These are phyloP conservation scores for Xerocomus spinulosus DNA, from an alignment of 768 basidiomycete species.

Conservation along the genomic window DNA sequence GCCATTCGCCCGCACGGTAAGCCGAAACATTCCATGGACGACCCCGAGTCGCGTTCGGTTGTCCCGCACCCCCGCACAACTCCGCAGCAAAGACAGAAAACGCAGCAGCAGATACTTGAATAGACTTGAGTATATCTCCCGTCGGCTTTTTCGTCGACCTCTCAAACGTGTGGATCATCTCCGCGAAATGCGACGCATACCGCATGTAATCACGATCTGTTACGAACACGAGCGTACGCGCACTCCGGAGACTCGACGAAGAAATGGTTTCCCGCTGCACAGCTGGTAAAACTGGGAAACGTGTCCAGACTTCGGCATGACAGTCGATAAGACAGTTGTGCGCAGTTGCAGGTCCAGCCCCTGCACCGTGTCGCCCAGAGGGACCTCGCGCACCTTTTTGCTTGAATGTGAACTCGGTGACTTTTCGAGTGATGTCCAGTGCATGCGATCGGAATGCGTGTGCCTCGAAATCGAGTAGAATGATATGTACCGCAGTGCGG, in stretches of 20 bases:
- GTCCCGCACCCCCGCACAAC: background rate
- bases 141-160: constrained; percentile 49
- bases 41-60: background rate
- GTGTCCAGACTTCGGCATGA: constrained; percentile 53
- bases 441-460: constrained; percentile 38
- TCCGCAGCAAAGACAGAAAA: constrained; percentile 27
- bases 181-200: constrained; percentile 41
- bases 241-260: constrained; percentile 29
- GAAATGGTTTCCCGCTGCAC: constrained; percentile 43
- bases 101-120: constrained; percentile 32
- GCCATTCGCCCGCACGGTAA: constrained; percentile 55
- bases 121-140: constrained; percentile 38
- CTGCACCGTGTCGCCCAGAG: constrained; percentile 7
- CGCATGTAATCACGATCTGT: constrained; percentile 33
- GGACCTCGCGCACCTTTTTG: constrained; percentile 32
- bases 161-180: constrained; percentile 46
- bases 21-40: constrained; percentile 31
- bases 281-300: constrained; percentile 55
- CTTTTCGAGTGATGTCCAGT: constrained; percentile 50
- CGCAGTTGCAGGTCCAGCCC: constrained; percentile 14
- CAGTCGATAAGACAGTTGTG: constrained; percentile 55
- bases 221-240: constrained; percentile 41
- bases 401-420: constrained; percentile 53
- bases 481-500: constrained; percentile 39
- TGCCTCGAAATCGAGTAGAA: constrained; percentile 34